Percentiles rank a stretch among this genome's conserved stretches.
These are phyloP conservation scores for Myriosclerotinia scirpicola DNA, from an alignment of 2,329 filamentous ascomycete genomes.

Conservation along the genomic window DNA sequence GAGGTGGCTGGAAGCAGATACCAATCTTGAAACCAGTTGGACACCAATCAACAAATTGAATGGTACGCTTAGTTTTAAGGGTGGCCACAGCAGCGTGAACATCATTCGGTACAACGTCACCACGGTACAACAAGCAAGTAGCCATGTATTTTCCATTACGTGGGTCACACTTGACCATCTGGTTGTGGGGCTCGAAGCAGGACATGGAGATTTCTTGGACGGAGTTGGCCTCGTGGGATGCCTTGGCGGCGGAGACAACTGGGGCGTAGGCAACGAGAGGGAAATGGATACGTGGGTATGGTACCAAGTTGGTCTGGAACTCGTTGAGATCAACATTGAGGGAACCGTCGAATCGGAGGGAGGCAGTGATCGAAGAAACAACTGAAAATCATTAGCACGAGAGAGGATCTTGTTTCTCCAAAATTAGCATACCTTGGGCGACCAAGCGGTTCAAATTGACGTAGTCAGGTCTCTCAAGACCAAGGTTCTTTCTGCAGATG, in stretches of 20 bases:
- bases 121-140: constrained; percentile 64
- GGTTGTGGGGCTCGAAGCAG: constrained; percentile 66
- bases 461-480: constrained; percentile 62
- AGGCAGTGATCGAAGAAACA: constrained; percentile 65
- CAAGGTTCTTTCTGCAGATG: constrained; percentile 63
- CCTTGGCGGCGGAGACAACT: constrained; percentile 59
- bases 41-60: constrained; percentile 97
- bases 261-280: constrained; percentile 65
- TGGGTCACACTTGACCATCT: constrained; percentile 67
- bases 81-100: constrained; percentile 57
- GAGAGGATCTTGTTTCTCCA: not conserved
- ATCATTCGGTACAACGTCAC: constrained; percentile 64
- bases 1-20: constrained; percentile 89
- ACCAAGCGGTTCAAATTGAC: constrained; percentile 66
- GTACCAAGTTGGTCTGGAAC: constrained; percentile 69
- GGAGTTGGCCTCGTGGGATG: constrained; percentile 53
- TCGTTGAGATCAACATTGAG: constrained; percentile 68
- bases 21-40: constrained; percentile 99
- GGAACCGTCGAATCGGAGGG: constrained; percentile 63
- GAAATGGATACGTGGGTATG: constrained; percentile 67
- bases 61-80: constrained; percentile 66
- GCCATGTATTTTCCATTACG: constrained; percentile 70
- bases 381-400: constrained; percentile 63
- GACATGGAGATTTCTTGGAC: constrained; percentile 21
- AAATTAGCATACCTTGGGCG: constrained; percentile 67